Conservation (phyloP, 768 basidiomycete genomes). For the Boletus bicolor region DNA sequence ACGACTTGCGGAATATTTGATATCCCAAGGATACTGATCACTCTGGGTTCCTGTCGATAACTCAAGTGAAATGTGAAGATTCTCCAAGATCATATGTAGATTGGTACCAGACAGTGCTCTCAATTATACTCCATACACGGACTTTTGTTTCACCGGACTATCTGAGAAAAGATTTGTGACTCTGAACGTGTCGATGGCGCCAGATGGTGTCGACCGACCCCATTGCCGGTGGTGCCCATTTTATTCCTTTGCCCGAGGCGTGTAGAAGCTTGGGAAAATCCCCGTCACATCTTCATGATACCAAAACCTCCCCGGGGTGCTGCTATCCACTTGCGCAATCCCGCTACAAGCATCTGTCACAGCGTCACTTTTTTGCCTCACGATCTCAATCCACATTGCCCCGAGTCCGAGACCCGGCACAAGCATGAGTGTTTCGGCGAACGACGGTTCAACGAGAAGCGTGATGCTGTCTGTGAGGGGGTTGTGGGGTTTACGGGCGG, state of each 20-base stretch:
- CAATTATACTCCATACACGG: not conserved
- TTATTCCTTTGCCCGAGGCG: constrained; percentile 19
- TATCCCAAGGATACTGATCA: constrained; percentile 22
- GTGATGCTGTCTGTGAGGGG: constrained; percentile 57
- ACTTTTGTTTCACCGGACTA: not conserved
- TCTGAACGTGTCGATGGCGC: not conserved
- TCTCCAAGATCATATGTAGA: constrained; percentile 3
- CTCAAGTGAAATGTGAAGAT: not conserved
- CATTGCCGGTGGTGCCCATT: too few species aligned
- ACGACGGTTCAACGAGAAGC: constrained; percentile 49
- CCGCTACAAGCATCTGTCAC: not conserved
- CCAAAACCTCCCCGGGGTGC: constrained; percentile 40
- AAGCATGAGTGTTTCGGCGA: constrained; percentile 38
- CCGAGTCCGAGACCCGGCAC: constrained; percentile 56
- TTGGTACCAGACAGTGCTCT: not conserved
- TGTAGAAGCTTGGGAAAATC: constrained; percentile 53
- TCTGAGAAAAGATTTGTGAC: not conserved
- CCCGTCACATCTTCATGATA: constrained; percentile 56
- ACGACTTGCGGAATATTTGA: constrained; percentile 23
- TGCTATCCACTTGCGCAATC: constrained; percentile 3
- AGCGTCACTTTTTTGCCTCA: constrained; percentile 30
- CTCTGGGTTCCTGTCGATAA: not conserved
- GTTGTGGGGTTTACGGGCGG: constrained; percentile 39
- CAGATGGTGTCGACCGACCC: not conserved
- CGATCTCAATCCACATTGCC: constrained; percentile 70